Conservation (phyloP, 495 filamentous ascomycete species). For the Podospora australis region DNA sequence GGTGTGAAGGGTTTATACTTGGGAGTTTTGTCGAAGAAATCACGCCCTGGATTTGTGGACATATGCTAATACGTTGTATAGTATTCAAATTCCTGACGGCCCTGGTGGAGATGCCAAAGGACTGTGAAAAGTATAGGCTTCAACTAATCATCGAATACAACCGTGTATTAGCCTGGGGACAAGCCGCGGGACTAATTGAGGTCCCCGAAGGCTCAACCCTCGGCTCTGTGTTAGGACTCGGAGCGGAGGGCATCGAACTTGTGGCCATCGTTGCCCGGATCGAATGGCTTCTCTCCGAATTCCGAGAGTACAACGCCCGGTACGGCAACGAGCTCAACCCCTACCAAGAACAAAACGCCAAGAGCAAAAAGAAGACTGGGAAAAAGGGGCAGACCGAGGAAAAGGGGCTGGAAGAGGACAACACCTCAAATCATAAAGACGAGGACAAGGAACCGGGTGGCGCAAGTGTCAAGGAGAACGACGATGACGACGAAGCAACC, state of each 20-base stretch:
- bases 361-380: not conserved
- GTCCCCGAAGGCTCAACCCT: slow-evolving; percentile 22
- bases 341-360: not conserved
- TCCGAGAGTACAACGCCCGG: slow-evolving; percentile 25
- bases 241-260: slow-evolving; percentile 24
- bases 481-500: slow-evolving; percentile 1
- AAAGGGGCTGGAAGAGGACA: slow-evolving; percentile 10
- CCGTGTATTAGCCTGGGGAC: slow-evolving; percentile 28
- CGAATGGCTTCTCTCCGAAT: slow-evolving; percentile 27
- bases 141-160: slow-evolving; percentile 33
- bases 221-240: slow-evolving; percentile 19
- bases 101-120: slow-evolving; percentile 28
- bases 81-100: slow-evolving; percentile 29
- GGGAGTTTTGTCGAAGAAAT: too few species aligned
- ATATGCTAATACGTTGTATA: too few species aligned
- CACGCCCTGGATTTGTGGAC: too few species aligned
- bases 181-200: slow-evolving; percentile 27
- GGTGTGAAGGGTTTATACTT: too few species aligned
- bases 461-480: not conserved
- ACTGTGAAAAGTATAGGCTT: slow-evolving; percentile 26
- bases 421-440: slow-evolving; percentile 17
- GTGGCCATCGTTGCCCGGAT: slow-evolving; percentile 25
- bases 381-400: not conserved
- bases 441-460: not conserved
- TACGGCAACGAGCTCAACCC: slow-evolving; percentile 25